These are phyloP conservation scores for Leccinum fallax DNA, from an alignment of 1,284 basidiomycete species.

Conservation along the genomic window DNA sequence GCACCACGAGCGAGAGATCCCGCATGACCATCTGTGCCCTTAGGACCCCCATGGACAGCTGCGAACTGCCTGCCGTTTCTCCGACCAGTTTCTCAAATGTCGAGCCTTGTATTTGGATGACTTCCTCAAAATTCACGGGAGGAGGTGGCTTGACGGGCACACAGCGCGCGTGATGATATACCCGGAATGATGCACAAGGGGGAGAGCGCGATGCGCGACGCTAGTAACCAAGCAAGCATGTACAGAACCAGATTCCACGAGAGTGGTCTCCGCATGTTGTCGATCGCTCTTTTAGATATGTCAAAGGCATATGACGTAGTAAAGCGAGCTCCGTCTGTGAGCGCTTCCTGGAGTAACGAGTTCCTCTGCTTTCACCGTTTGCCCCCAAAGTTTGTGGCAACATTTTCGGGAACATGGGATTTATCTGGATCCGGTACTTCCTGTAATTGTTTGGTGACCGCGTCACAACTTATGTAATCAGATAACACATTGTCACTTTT, in stretches of 20 bases:
- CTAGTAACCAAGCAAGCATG: conserved; percentile 45
- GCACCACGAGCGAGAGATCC: conserved; percentile 63
- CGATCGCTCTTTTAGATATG: conserved; percentile 47
- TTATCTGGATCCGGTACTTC: conserved; percentile 15
- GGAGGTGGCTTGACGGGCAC: conserved; percentile 16
- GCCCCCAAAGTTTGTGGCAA: conserved; percentile 15
- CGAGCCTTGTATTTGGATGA: conserved; percentile 59
- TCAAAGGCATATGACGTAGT: conserved; percentile 46
- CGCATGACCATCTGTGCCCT: conserved; percentile 73
- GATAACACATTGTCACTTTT: no score
- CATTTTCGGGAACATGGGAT: conserved; percentile 12
- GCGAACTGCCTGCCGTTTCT: conserved; percentile 55
- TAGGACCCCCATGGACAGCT: conserved; percentile 65
- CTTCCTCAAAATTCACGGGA: conserved; percentile 56
- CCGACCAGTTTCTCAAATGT: conserved; percentile 65
- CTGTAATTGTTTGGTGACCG: no score
- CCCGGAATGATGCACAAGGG: conserved; percentile 65
- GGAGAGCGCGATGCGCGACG: conserved; percentile 46
- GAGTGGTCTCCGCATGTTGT: conserved; percentile 56
- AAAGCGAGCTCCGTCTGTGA: conserved; percentile 29
- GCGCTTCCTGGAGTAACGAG: conserved; percentile 19
- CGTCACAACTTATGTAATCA: no score
- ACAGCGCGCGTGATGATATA: conserved; percentile 51
- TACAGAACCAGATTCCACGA: conserved; percentile 54
- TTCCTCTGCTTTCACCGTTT: conserved; percentile 20